Conservation (phyloP, 208 protist species). For the Zelonia costaricensis region DNA sequence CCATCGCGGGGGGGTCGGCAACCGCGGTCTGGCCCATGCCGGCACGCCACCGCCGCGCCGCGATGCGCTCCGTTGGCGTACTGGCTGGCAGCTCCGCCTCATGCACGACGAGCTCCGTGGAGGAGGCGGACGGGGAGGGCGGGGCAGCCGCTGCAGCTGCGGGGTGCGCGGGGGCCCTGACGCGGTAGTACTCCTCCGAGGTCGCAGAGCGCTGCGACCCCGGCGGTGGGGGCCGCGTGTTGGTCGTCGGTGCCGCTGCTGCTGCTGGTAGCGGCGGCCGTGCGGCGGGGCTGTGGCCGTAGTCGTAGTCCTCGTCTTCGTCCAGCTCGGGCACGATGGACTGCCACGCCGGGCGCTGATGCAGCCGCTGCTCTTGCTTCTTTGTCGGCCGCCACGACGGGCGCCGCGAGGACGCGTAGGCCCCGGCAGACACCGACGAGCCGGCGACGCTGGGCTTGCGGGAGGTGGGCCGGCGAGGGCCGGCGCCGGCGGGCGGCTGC, state of each 20-base stretch:
- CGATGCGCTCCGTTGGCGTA: constrained; percentile 22
- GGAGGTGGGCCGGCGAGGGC: background rate
- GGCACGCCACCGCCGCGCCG: constrained; percentile 2
- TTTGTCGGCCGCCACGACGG: constrained; percentile 14
- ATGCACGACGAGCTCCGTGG: background rate
- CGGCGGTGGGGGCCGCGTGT: no score
- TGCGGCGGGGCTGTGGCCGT: no score
- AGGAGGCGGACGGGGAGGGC: background rate
- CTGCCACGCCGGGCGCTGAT: no score
- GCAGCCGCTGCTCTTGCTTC: no score
- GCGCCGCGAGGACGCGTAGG: background rate
- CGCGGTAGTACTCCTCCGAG: no score
- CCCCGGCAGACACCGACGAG: background rate
- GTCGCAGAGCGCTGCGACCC: no score
- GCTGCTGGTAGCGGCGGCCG: no score
- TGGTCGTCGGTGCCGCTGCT: no score
- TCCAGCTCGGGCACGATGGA: no score
- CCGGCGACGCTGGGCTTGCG: constrained; percentile 4
- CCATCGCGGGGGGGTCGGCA: background rate
- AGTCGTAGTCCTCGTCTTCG: no score
- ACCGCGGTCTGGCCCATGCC: background rate
- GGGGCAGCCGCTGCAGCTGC: background rate
- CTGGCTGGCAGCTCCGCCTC: constrained; percentile 4
- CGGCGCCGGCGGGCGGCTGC: background rate
- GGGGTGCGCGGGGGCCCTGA: no score